Conservation (phyloP, 2,329 filamentous ascomycete species). For the Nemania abortiva region DNA sequence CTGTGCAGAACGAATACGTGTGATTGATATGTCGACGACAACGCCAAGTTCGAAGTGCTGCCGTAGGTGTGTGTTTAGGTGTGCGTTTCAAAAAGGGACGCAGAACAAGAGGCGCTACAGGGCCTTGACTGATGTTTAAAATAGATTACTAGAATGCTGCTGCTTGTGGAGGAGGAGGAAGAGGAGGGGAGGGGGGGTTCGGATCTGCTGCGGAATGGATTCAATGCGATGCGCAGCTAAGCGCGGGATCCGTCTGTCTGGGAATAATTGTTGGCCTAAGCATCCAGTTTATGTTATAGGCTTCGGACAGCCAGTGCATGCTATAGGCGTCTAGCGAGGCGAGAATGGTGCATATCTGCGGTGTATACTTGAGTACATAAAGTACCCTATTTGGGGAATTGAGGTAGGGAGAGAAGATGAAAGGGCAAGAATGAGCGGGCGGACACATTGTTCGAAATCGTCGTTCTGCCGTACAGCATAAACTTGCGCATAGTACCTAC, state of each 20-base stretch:
- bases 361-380: not conserved
- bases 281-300: not conserved
- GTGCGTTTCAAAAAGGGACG: constrained; percentile 26
- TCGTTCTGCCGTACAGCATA: not conserved
- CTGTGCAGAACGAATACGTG: constrained; percentile 22
- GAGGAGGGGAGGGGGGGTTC: constrained; percentile 9
- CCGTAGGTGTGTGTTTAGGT: constrained; percentile 15
- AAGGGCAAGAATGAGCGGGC: constrained; percentile 1
- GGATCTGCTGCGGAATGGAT: constrained; percentile 17
- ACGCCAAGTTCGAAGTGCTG: constrained; percentile 5
- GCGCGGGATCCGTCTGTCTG: constrained; percentile 6
- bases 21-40: constrained; percentile 13
- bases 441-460: not conserved
- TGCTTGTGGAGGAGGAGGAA: not conserved
- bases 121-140: constrained; percentile 33
- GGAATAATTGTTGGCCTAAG: not conserved
- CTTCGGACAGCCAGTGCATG: not conserved
- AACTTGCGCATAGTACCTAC: not conserved
- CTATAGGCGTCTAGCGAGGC: not conserved
- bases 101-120: constrained; percentile 5
- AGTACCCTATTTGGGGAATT: not conserved
- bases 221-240: constrained; percentile 8
- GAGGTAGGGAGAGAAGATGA: not conserved
- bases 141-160: constrained; percentile 31
- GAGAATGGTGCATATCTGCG: not conserved